A percentile compares a stretch with the other conserved stretches of the same genome.
phyloP scores from a whole-genome alignment of 441 rosid species.

The Arabidopsis lyrata region DNA sequence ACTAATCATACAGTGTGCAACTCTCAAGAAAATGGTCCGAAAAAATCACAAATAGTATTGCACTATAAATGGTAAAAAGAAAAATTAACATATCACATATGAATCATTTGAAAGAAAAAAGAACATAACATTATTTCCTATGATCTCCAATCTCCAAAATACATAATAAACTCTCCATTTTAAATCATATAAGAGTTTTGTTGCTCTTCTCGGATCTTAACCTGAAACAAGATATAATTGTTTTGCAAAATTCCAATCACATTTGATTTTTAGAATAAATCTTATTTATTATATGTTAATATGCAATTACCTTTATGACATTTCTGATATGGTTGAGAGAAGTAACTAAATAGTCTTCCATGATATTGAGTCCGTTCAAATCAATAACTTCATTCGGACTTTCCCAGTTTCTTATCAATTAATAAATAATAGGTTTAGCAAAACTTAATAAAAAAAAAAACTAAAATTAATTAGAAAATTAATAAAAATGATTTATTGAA shows the following conservation, averaged over 20 bases:
- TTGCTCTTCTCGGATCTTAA: background rate
- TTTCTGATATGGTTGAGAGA: background rate
- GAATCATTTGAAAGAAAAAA: background rate
- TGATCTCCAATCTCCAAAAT: background rate
- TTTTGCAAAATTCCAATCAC: background rate
- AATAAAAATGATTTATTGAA: background rate
- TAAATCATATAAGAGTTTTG: background rate
- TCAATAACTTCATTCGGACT: background rate
- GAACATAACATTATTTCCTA: background rate
- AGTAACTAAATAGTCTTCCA: slow-evolving; percentile 12
- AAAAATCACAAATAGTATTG: too few relatives aligned
- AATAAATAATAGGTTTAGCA: background rate
- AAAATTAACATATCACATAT: background rate
- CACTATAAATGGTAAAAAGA: too few relatives aligned
- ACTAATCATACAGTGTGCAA: too few relatives aligned
- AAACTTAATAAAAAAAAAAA: background rate
- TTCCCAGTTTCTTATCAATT: slow-evolving; percentile 17
- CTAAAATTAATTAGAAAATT: background rate
- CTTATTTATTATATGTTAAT: background rate
- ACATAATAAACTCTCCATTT: background rate
- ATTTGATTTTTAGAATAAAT: slow-evolving; percentile 1
- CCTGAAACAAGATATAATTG: background rate
- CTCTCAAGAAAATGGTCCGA: background rate
- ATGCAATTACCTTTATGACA: background rate
- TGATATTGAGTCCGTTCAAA: slow-evolving; percentile 1